Evolutionary conservation across 176 grass and related monocot species (phyloP), one percentile per base, ranked within the genome.

Genomic region (Microstegium vimineum): DNA sequence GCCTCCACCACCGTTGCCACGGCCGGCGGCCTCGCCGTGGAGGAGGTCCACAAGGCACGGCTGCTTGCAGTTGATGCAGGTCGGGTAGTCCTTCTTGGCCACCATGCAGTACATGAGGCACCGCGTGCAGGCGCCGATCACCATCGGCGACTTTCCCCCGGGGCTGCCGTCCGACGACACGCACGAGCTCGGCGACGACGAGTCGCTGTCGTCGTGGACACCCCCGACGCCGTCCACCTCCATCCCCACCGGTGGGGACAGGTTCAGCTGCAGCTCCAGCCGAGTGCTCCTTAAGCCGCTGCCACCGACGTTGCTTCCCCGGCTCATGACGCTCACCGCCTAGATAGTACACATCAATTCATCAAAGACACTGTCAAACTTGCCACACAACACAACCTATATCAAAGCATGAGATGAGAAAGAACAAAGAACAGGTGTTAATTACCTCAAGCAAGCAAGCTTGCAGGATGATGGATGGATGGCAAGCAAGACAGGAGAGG

Each of bases 51-150:
- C 84, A 17, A 90, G 84, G 81, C 84, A 74, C 27, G 84, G 81
- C 60, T 87, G 83, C 73, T 90, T 93, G 91, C 91, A 93, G 76
- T 87, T 93, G 81, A 89, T 83, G 71, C 91, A 93, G 73, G 78
- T 90, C 20, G 87, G 91, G 76, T 67, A 90, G 68, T 93, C 87
- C 81, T 82, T 84, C 81, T 87, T 86, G 33, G 87, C 81, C 59
- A 93, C 87, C 91, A 93, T 90, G 84, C 87, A 86, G 76, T 93
- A 93, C 84, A 93, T 93, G 43, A 93, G 87, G 87, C 91, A 93
- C 12, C 84, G 87, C 14, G 87, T 86, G 87, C 91, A 93, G 3
- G 84, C 91, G 1, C 87, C 91, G 60, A 90, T 89, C 81, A 93
- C 84, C 91, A 93, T 93, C 23, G 87, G 69, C 38, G 85, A 81